Base-by-base conservation (phyloP, 2,329 filamentous ascomycete species). In the Epichloe brachyelytri region DNA sequence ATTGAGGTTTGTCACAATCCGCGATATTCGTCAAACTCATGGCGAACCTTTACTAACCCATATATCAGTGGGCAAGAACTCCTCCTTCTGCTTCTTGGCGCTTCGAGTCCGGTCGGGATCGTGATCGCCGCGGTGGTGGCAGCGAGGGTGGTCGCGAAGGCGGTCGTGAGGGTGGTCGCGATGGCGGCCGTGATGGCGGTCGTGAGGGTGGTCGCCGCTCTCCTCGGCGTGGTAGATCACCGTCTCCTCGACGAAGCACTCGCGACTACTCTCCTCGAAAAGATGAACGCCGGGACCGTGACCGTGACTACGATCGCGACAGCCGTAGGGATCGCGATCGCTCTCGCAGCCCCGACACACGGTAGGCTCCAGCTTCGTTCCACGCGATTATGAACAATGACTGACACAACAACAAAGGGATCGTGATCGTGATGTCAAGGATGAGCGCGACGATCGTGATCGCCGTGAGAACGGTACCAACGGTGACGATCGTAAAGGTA, bases 61-160 rank as follows among this genome's bases (percentile, higher is more conserved):
- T 10, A 26, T 36, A 1, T n/a, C 57, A 98, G 93, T 98, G 93
- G 93, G 93, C 93, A 62, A 88, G 93, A 62, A 98, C 93, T 63
- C 93, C 93, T 62, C 93, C 93, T 47, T 97, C 93, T 59, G 93
- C 93, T 49, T 97, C 90, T 33, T 98, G 93, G 93, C 87, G 93
- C 55, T 98, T 98, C 67, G 93, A 96, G 69, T 89, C 88, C 59
- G 91, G 90, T 54, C 82, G 86, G 63, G 86, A 88, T 62, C 85
- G 82, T 57, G 81, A 85, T 54, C 79, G 81, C 53, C 75, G 73
- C 54, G 62, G 61, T 57, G 77, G 49, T 41, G 52, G 52, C 17
- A 54, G 46, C 22, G 52, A 51, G 17, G 41, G 52, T 34, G 91
- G 90, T 55, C 83, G 86, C 63, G 86, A 88, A 62, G 85, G 82